Conservation (phyloP, 805 yeast genomes). For the Kuraishia borneana region DNA sequence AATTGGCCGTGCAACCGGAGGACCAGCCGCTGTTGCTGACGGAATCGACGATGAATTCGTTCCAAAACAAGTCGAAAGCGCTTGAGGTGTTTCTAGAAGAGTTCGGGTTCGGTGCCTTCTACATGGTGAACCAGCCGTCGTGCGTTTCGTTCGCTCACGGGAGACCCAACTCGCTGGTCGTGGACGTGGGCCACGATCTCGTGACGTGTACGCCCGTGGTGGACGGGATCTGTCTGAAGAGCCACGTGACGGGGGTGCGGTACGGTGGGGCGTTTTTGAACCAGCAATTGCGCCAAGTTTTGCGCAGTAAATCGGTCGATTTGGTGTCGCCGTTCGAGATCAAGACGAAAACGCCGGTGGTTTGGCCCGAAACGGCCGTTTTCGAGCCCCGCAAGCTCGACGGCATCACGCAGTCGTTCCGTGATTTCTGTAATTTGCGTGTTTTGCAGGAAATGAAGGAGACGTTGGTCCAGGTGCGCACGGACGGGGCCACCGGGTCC, state of each 20-base stretch:
- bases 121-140: slow-evolving; percentile 73
- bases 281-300: slow-evolving; percentile 34
- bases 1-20: slow-evolving; percentile 37
- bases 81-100: slow-evolving; percentile 64
- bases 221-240: slow-evolving; percentile 69
- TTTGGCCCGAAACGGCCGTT: slow-evolving; percentile 14
- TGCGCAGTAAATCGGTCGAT: slow-evolving; percentile 10
- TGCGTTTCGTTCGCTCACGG: slow-evolving; percentile 85
- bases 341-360: slow-evolving; percentile 26
- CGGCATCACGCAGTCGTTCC: slow-evolving; percentile 37
- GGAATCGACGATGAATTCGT: slow-evolving; percentile 80
- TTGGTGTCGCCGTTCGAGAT: slow-evolving; percentile 37
- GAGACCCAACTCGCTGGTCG: slow-evolving; percentile 75
- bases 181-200: slow-evolving; percentile 76
- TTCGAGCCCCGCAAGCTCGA: slow-evolving; percentile 18
- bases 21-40: slow-evolving; percentile 76
- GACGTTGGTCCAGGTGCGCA: slow-evolving; percentile 34
- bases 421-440: slow-evolving; percentile 42
- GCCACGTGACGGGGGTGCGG: slow-evolving; percentile 58
- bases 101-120: slow-evolving; percentile 69
- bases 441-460: slow-evolving; percentile 71
- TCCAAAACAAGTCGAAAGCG: slow-evolving; percentile 52
- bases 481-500: slow-evolving; percentile 7
- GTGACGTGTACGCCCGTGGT: slow-evolving; percentile 71
- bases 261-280: slow-evolving; percentile 63